Evolutionary conservation across 2,329 filamentous ascomycete genomes (phyloP).

Genomic region (Bipolaris bicolor): DNA sequence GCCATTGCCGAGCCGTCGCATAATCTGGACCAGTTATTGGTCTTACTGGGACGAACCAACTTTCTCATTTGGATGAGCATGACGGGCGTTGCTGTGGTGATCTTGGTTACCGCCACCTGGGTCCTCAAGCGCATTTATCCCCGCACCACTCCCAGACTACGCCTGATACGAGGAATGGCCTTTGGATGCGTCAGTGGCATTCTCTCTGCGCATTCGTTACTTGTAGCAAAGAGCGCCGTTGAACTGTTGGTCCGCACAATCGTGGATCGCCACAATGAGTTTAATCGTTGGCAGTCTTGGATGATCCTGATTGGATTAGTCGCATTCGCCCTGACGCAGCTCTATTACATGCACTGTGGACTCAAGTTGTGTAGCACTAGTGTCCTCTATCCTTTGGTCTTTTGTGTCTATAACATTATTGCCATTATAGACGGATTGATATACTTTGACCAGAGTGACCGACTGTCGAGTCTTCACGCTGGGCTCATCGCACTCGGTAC

Average conservation of each 20-base stretch:
- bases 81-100: constrained; percentile 74
- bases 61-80: constrained; percentile 90
- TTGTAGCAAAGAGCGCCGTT: constrained; percentile 95
- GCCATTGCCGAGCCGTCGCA: constrained; percentile 93
- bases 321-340: constrained; percentile 80
- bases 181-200: constrained; percentile 91
- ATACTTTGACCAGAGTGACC: constrained; percentile 89
- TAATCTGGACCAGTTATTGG: constrained; percentile 79
- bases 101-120: constrained; percentile 63
- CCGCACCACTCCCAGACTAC: constrained; percentile 66
- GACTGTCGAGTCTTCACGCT: constrained; percentile 76
- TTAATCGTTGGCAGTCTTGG: constrained; percentile 95
- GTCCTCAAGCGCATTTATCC: constrained; percentile 48
- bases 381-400: constrained; percentile 94
- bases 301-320: constrained; percentile 83
- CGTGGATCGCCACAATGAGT: constrained; percentile 87
- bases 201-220: constrained; percentile 87
- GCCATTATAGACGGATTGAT: constrained; percentile 96
- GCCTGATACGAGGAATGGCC: constrained; percentile 78
- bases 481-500: constrained; percentile 86
- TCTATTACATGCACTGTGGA: constrained; percentile 94
- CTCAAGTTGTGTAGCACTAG: constrained; percentile 95
- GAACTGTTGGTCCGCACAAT: constrained; percentile 89
- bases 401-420: constrained; percentile 99
- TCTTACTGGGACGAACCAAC: constrained; percentile 71